phyloP scores from a whole-genome alignment of 2,329 filamentous ascomycete genomes.

The Colletotrichum camelliae region DNA sequence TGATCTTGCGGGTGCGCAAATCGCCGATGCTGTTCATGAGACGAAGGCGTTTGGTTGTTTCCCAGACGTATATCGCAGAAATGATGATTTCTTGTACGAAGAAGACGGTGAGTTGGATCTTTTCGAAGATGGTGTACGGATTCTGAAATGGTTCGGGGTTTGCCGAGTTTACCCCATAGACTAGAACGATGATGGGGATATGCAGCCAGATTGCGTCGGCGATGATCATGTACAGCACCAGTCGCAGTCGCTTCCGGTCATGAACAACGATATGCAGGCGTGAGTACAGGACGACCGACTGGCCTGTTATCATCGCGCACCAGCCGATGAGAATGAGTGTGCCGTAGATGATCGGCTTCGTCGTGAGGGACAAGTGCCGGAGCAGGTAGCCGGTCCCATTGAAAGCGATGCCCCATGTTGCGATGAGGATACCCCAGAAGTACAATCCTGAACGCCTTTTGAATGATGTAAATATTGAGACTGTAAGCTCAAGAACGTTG shows the following conservation, averaged over 20 bases:
- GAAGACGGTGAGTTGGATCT: conserved; percentile 8
- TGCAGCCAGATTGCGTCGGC: conserved; percentile 58
- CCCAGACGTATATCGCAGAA: conserved; percentile 57
- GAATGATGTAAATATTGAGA: conserved; percentile 41
- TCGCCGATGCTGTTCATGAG: neutral
- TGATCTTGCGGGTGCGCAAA: conserved; percentile 29
- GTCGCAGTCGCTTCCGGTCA: conserved; percentile 50
- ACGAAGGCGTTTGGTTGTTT: conserved; percentile 48
- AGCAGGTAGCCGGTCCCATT: conserved; percentile 51
- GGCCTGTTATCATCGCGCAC: conserved; percentile 62
- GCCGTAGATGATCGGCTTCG: conserved; percentile 29
- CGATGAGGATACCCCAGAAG: conserved; percentile 43
- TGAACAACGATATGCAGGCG: conserved; percentile 63
- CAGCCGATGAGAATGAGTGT: conserved; percentile 48
- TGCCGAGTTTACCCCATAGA: conserved; percentile 53
- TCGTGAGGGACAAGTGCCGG: conserved; percentile 47
- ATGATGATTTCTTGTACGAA: conserved; percentile 40
- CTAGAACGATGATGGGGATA: conserved; percentile 57
- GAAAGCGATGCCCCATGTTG: conserved; percentile 38
- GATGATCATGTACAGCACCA: conserved; percentile 62
- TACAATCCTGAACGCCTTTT: conserved; percentile 39
- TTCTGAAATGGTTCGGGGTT: conserved; percentile 35
- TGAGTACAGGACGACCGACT: conserved; percentile 66
- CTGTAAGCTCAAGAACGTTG: conserved; percentile 40
- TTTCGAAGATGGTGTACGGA: conserved; percentile 54